Conservation (phyloP, 768 basidiomycete genomes). For the Hypsizygus marmoreus region DNA sequence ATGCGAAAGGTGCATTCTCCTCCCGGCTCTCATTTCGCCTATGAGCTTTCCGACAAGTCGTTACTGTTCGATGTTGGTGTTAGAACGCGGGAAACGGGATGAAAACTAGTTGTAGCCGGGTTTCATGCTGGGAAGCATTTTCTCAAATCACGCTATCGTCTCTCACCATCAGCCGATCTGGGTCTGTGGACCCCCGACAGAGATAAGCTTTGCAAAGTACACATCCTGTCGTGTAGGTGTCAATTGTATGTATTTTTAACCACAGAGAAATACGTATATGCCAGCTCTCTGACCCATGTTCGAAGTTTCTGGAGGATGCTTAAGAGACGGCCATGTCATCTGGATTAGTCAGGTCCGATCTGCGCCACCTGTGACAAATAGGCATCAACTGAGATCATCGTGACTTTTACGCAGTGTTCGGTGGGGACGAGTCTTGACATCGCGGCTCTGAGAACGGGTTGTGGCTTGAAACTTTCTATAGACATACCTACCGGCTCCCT, state of each 20-base stretch:
- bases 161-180: constrained; percentile 27
- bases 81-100: background rate
- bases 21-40: background rate
- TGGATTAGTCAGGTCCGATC: constrained; percentile 13
- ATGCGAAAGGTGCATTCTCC: background rate
- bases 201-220: too few species aligned
- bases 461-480: too few species aligned
- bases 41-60: background rate
- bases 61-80: background rate
- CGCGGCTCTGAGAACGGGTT: too few species aligned
- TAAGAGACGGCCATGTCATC: background rate
- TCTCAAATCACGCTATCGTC: constrained; percentile 30
- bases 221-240: too few species aligned
- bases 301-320: too few species aligned
- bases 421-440: too few species aligned
- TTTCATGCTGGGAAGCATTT: constrained; percentile 1
- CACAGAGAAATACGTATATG: too few species aligned
- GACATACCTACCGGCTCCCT: too few species aligned
- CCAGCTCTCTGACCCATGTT: too few species aligned
- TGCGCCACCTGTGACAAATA: constrained; percentile 44
- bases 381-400: constrained; percentile 35
- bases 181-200: constrained; percentile 1
- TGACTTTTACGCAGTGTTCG: constrained; percentile 7
- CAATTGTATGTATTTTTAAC: too few species aligned
- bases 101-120: background rate